These are phyloP conservation scores for Psilocybe sp. DNA, from an alignment of 768 basidiomycete genomes.

Conservation along the genomic window DNA sequence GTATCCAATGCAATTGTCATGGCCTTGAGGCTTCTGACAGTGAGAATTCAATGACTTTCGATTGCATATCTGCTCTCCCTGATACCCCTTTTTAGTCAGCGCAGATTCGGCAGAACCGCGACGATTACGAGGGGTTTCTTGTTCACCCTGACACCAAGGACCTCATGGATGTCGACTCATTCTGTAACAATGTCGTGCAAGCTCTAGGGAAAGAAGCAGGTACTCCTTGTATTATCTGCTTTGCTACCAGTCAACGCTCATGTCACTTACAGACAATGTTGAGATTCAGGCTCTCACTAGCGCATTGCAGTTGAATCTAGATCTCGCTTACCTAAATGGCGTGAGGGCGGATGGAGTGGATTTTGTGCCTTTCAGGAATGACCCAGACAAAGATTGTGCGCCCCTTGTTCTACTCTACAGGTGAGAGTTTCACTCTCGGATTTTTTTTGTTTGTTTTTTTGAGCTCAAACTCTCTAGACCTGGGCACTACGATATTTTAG, in stretches of 20 bases:
- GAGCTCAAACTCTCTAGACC: slow-evolving; percentile 44
- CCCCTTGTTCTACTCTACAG: slow-evolving; percentile 74
- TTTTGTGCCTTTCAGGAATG: slow-evolving; percentile 64
- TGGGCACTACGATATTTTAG: slow-evolving; percentile 84
- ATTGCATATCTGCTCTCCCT: background rate
- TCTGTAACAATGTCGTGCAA: slow-evolving; percentile 80
- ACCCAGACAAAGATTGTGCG: slow-evolving; percentile 36
- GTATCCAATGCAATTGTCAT: slow-evolving; percentile 74
- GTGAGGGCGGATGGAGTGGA: slow-evolving; percentile 51
- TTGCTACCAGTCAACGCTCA: background rate
- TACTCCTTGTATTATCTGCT: slow-evolving; percentile 16
- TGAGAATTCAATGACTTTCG: slow-evolving; percentile 17
- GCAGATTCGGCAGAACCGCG: slow-evolving; percentile 65
- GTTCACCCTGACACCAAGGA: slow-evolving; percentile 70
- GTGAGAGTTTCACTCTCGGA: slow-evolving; percentile 30
- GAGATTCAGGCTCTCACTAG: slow-evolving; percentile 77
- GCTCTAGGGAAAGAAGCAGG: slow-evolving; percentile 77
- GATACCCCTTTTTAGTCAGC: slow-evolving; percentile 44
- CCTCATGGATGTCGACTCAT: slow-evolving; percentile 54
- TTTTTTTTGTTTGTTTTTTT: background rate
- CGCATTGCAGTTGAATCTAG: slow-evolving; percentile 63
- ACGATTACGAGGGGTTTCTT: slow-evolving; percentile 68
- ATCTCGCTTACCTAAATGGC: slow-evolving; percentile 82
- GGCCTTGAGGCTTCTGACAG: slow-evolving; percentile 78
- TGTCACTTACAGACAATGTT: slow-evolving; percentile 59